A percentile compares a stretch with the other conserved stretches of the same genome.
These are phyloP conservation scores for Alternaria infectoria DNA, from an alignment of 2,329 filamentous ascomycete species.

Conservation along the genomic window DNA sequence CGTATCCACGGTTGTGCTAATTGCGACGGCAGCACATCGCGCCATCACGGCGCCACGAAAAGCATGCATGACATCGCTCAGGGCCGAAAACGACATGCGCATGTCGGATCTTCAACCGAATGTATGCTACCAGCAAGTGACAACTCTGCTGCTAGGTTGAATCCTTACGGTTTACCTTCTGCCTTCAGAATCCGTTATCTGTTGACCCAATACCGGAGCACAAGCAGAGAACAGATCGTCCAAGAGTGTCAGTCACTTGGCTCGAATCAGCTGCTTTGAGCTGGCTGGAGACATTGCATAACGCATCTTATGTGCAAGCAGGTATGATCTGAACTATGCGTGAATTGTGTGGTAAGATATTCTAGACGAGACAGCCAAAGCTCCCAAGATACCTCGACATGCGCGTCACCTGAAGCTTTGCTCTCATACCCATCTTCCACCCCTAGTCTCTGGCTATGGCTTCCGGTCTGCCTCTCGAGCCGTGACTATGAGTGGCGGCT, in stretches of 20 bases:
- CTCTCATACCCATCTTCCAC: no score
- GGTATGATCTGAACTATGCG: neutral
- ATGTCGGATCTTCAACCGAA: neutral
- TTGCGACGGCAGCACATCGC: neutral
- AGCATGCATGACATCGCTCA: neutral
- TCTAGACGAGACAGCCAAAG: neutral
- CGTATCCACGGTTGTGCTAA: neutral
- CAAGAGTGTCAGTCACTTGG: neutral
- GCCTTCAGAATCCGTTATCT: neutral
- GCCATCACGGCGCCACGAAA: neutral
- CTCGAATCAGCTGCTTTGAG: neutral
- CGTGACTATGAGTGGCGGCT: constrained; percentile 1
- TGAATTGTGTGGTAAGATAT: neutral
- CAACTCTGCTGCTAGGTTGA: neutral
- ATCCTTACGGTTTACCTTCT: neutral
- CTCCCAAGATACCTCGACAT: neutral
- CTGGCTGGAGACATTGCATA: neutral
- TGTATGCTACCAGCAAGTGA: neutral
- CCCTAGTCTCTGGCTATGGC: neutral
- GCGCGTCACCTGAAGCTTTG: neutral
- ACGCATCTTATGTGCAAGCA: neutral
- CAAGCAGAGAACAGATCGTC: neutral
- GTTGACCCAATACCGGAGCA: neutral
- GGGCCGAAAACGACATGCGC: neutral
- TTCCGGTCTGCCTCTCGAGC: neutral